Percentiles rank a stretch among this genome's conserved stretches.
Evolutionary conservation across 352 stramenopile species (phyloP).

Genomic region (Pythium oligandrum): DNA sequence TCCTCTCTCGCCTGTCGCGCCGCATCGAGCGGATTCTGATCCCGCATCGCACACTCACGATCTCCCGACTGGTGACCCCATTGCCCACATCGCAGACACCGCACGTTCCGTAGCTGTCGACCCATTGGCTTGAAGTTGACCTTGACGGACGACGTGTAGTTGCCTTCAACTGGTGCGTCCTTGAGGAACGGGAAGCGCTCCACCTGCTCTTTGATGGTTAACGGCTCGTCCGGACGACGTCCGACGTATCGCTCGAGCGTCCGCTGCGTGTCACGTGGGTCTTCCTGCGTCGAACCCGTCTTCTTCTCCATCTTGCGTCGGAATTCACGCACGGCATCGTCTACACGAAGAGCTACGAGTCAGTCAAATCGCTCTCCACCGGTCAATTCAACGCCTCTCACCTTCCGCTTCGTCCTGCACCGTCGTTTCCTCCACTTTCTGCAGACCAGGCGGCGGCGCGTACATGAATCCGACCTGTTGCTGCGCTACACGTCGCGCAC

Average conservation of each 20-base stretch:
- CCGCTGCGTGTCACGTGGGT: slow-evolving; percentile 23
- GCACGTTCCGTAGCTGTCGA: slow-evolving; percentile 76
- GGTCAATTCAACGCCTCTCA: neutral
- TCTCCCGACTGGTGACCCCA: slow-evolving; percentile 86
- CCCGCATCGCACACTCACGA: slow-evolving; percentile 66
- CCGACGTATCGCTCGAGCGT: slow-evolving; percentile 77
- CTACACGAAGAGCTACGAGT: slow-evolving; percentile 11
- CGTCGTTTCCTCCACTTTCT: slow-evolving; percentile 30
- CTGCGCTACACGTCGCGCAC: slow-evolving; percentile 28
- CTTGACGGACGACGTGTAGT: slow-evolving; percentile 73
- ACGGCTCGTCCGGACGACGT: slow-evolving; percentile 49
- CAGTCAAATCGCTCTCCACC: too few species aligned
- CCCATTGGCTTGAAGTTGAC: slow-evolving; percentile 88
- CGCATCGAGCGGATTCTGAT: slow-evolving; percentile 78
- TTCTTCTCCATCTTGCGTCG: slow-evolving; percentile 44
- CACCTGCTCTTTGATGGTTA: slow-evolving; percentile 83
- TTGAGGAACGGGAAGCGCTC: slow-evolving; percentile 89
- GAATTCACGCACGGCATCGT: slow-evolving; percentile 69
- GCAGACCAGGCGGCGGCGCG: slow-evolving; percentile 56
- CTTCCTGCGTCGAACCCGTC: slow-evolving; percentile 8
- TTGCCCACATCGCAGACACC: slow-evolving; percentile 72
- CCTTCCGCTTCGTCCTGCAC: slow-evolving; percentile 26
- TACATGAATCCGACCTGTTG: slow-evolving; percentile 79
- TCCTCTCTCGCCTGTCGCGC: slow-evolving; percentile 65
- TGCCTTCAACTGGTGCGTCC: slow-evolving; percentile 81